A percentile compares a stretch with the other conserved stretches of the same genome.
Evolutionary conservation across 2,329 filamentous ascomycete genomes (phyloP).

Genomic region (Pseudogymnoascus sp.): DNA sequence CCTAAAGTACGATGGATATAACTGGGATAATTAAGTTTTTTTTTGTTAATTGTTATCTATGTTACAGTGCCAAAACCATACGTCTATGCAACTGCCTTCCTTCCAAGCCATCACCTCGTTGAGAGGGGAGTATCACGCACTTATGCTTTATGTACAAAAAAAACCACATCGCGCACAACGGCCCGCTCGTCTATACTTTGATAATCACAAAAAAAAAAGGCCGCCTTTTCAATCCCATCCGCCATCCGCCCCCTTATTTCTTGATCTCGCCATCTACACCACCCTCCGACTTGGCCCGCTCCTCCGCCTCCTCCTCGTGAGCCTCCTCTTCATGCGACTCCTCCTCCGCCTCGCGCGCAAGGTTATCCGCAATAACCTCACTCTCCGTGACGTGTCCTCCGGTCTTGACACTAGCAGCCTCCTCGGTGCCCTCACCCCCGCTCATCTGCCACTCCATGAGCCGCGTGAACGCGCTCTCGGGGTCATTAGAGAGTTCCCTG

Average conservation of each 20-base stretch:
- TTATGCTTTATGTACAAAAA: not conserved
- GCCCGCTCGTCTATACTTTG: not conserved
- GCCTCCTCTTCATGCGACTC: not conserved
- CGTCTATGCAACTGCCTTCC: not conserved
- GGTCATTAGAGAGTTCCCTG: slow-evolving; percentile 61
- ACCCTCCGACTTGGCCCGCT: not conserved
- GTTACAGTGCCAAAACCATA: not conserved
- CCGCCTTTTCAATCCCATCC: not conserved
- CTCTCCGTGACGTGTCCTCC: slow-evolving; percentile 25
- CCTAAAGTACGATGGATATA: not conserved
- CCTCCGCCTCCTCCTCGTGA: slow-evolving; percentile 16
- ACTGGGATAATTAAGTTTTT: slow-evolving; percentile 6
- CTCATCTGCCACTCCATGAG: slow-evolving; percentile 99
- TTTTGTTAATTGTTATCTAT: not conserved
- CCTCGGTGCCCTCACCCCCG: slow-evolving; percentile 58
- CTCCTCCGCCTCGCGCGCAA: slow-evolving; percentile 13
- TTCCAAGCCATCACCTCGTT: not conserved
- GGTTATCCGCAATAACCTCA: slow-evolving; percentile 24
- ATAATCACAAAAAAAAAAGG: not conserved
- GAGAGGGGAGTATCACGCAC: slow-evolving; percentile 3
- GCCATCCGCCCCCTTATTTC: not conserved
- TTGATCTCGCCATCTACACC: not conserved
- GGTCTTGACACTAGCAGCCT: slow-evolving; percentile 17
- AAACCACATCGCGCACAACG: not conserved
- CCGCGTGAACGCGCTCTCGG: slow-evolving; percentile 79